Base-by-base conservation (phyloP, 371 early-diverging fungal genomes). In the Catenaria anguillulae region DNA sequence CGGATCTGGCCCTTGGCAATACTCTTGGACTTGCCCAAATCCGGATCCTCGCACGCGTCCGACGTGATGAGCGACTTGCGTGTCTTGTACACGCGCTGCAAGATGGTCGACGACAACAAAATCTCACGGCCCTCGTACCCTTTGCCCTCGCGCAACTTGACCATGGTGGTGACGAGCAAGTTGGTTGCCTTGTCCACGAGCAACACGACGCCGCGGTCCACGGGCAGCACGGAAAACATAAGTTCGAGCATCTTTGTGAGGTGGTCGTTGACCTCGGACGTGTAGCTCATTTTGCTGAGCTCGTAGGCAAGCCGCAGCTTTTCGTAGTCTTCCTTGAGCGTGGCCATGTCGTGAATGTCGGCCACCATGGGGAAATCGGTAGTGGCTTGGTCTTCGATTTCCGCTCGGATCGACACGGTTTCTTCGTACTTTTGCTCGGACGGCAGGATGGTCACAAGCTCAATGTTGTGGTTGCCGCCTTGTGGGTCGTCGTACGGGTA, bases 231-330 rank as follows among this genome's bases (percentile, higher is more conserved):
- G 45, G 71, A 72, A 66, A 79, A 77, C 68, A 79, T 79, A 37
- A 79, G 65, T 33, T 79, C 75, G 45, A 76, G 56, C 37, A 71
- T 71, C 55, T 74, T 72, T 13, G 71, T 70, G 31, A 78, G 63
- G 21, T 74, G 66, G 43, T 70, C 63, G 55, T 66, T 73, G 48
- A 77, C 69, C 45, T 73, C 72, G 56, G 72, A 67, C 24, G 73
- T 71, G 29, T 76, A 43, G 21, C 66, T 66, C 43, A 75, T 66
- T 58, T 79, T 76, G 45, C 71, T 71, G 37, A 79, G 66, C 63
- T 79, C 77, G 63, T 77, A 77, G 1, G 78, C 75, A 24, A 79
- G 68, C 13, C 80, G 71, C 34, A 79, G 70, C 62, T 77, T 79
- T 63, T 79, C 80, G 65, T 79, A 79, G 61, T 79, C 80, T 34